These are phyloP conservation scores for Spiraea crenata DNA, from an alignment of 331 rosid genomes.

Conservation along the genomic window DNA sequence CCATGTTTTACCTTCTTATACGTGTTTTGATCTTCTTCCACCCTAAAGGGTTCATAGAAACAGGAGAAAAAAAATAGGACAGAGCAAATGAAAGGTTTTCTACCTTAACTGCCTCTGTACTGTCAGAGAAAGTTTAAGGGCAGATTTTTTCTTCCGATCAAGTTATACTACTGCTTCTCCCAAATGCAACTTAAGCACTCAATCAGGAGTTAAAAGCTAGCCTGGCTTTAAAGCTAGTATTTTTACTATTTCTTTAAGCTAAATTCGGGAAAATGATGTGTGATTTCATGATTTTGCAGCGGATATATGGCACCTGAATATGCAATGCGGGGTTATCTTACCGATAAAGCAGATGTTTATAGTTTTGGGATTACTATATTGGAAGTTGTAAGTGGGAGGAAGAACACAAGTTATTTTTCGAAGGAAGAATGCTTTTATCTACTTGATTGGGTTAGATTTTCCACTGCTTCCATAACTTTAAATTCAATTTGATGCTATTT, in stretches of 20 bases:
- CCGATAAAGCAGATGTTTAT: constrained; percentile 61
- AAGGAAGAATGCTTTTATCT: constrained; percentile 35
- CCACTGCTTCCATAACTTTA: not conserved
- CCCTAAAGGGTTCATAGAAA: not conserved
- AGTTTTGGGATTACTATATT: constrained; percentile 55
- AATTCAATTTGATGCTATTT: not conserved
- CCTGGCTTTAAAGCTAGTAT: not conserved
- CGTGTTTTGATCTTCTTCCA: not conserved
- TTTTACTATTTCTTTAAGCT: not conserved
- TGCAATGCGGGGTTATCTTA: constrained; percentile 58
- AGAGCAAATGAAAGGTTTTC: not conserved
- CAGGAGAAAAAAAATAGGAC: not conserved
- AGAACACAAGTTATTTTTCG: constrained; percentile 35
- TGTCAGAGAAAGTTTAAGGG: too few relatives aligned
- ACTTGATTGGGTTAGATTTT: constrained; percentile 50
- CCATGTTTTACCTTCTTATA: not conserved
- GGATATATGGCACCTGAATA: constrained; percentile 69
- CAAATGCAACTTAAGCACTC: not conserved
- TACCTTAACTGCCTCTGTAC: not conserved
- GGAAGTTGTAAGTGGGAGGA: constrained; percentile 52
- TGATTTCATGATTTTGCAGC: constrained; percentile 16
- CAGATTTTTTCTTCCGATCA: too few relatives aligned
- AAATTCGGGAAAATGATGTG: not conserved
- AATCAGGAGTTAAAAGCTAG: not conserved
- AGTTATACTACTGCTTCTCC: not conserved